phyloP scores from a whole-genome alignment of 1,284 basidiomycete genomes.

The Ceratobasidium papillatum region DNA sequence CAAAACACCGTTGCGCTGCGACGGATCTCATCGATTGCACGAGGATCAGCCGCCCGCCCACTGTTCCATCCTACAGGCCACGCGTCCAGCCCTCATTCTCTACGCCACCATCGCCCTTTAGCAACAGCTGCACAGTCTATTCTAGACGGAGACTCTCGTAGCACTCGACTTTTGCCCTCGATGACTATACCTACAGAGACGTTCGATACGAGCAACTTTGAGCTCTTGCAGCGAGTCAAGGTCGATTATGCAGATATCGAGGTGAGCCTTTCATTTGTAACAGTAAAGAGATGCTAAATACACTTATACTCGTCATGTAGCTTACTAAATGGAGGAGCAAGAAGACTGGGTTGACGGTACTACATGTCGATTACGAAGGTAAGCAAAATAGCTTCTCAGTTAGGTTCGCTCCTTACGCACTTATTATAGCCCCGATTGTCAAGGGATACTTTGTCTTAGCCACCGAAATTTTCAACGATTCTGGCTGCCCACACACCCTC shows the following conservation, averaged over 20 bases:
- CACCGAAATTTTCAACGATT: slow-evolving; percentile 96
- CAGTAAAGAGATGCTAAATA: background rate
- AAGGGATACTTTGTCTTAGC: slow-evolving; percentile 93
- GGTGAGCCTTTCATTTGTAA: background rate
- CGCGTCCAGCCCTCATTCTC: background rate
- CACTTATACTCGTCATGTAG: background rate
- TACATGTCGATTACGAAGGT: slow-evolving; percentile 88
- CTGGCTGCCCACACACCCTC: slow-evolving; percentile 91
- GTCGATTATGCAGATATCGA: slow-evolving; percentile 78
- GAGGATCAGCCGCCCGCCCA: slow-evolving; percentile 5
- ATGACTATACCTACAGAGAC: slow-evolving; percentile 28
- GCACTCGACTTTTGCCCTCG: background rate
- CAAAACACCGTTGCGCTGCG: slow-evolving; percentile 20
- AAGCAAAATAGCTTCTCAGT: slow-evolving; percentile 45
- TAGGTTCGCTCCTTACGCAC: slow-evolving; percentile 38
- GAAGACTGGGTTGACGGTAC: slow-evolving; percentile 77
- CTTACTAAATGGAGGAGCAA: slow-evolving; percentile 88
- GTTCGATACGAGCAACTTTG: slow-evolving; percentile 66
- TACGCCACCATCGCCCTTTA: slow-evolving; percentile 19
- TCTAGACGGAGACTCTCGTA: background rate
- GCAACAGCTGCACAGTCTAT: slow-evolving; percentile 28
- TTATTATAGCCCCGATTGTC: slow-evolving; percentile 76
- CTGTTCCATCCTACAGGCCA: background rate
- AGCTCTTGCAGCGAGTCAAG: slow-evolving; percentile 75
- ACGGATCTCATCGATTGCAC: slow-evolving; percentile 24